phyloP scores from a whole-genome alignment of 352 stramenopile genomes.

The Globisporangium abappressorium region DNA sequence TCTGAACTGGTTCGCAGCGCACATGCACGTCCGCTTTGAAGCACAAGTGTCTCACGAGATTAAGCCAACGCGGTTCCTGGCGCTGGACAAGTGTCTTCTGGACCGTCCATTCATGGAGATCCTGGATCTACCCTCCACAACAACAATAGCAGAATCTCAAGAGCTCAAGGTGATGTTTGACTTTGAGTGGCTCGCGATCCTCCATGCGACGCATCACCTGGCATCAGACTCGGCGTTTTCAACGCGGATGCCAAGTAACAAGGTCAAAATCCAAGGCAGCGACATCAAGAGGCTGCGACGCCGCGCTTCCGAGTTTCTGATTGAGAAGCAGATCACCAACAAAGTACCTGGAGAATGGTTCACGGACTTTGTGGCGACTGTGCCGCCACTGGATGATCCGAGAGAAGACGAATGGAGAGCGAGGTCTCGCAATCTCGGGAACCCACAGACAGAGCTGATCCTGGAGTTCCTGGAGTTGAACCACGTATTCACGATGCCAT shows the following conservation, averaged over 20 bases:
- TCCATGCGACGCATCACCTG: slow-evolving; percentile 70
- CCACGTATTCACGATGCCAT: slow-evolving; percentile 63
- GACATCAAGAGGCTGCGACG: slow-evolving; percentile 14
- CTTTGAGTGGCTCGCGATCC: slow-evolving; percentile 79
- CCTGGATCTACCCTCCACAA: slow-evolving; percentile 32
- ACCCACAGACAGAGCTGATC: slow-evolving; percentile 87
- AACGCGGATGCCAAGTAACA: slow-evolving; percentile 31
- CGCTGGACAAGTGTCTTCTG: slow-evolving; percentile 92
- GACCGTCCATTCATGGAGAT: slow-evolving; percentile 86
- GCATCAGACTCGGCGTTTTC: slow-evolving; percentile 28
- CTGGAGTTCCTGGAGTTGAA: slow-evolving; percentile 66
- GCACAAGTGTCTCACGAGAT: slow-evolving; percentile 64
- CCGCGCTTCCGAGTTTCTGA: not conserved
- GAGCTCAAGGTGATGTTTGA: slow-evolving; percentile 65
- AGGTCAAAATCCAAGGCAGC: not conserved
- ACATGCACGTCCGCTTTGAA: slow-evolving; percentile 94
- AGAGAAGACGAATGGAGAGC: not conserved
- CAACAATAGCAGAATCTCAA: slow-evolving; percentile 2
- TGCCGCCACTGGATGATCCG: slow-evolving; percentile 11
- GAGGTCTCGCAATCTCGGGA: slow-evolving; percentile 34
- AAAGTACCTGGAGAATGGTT: slow-evolving; percentile 19
- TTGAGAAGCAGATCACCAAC: not conserved
- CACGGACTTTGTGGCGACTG: slow-evolving; percentile 27
- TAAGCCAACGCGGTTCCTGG: slow-evolving; percentile 86
- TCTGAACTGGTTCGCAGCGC: slow-evolving; percentile 90